Evolutionary conservation across 1,139 yeast species (phyloP), one percentile per base, ranked within the genome.

Genomic region (Pichia sp.): DNA sequence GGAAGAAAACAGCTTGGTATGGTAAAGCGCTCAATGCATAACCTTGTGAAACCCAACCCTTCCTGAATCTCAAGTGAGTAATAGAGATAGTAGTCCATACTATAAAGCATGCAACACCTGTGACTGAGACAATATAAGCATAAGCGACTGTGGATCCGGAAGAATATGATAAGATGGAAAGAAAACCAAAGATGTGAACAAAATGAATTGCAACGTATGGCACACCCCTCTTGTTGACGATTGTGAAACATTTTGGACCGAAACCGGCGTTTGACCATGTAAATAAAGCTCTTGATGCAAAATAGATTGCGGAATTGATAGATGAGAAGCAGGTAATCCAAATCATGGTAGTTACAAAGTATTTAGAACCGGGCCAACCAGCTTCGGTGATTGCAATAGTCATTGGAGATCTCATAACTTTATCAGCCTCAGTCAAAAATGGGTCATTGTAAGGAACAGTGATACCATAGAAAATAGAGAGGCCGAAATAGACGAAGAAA

Each of bases 91-190:
- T 49, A 2, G 68, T 65, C 71, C 78, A 74, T 5, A 72, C 77
- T 27, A 74, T 67, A 42, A 74, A 74, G 3, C 70, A 72, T 1
- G 75, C 72, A 19, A 73, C 77, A 38, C 79, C 78, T 1, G 76
- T 64, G 29, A 74, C 55, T 40, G 68, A 69, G 22, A 73, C 76
- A 44, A 74, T 73, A 47, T 72, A 74, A 22, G 49, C 48, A 50
- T 72, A 74, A 4, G 78, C 79, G 17, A 60, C 55, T 3, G 76
- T 66, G 3, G 78, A 73, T 38, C 77, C 77, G 5, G 76, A 64
- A 31, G 66, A 62, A 29, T 68, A 56, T 37, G 71, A 67, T 66
- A 74, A 61, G 46, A 74, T 55, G 0, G 77, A 70, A 30, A 74
- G 49, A 35, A 73, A 64, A 0, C 77, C 77, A 42, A 69, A 68